phyloP scores from a whole-genome alignment of 805 yeast species.

The Cyberlindnera americana region DNA sequence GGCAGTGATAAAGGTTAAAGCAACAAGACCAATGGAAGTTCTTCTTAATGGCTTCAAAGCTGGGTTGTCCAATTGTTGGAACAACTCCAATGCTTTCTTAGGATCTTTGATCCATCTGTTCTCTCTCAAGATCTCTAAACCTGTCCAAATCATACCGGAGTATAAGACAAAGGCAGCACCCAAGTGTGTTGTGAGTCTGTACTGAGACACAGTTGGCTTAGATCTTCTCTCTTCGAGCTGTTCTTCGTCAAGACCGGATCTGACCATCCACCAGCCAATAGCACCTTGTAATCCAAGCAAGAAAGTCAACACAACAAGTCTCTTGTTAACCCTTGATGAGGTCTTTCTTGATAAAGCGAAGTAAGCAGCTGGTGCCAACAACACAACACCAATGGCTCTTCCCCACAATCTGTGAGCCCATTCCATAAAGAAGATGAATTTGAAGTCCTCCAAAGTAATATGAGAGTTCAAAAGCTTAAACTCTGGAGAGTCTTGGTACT shows the following conservation, averaged over 20 bases:
- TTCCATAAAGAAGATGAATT: conserved; percentile 94
- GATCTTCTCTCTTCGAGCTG: conserved; percentile 75
- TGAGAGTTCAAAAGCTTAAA: conserved; percentile 85
- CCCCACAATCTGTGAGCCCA: conserved; percentile 96
- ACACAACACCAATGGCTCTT: conserved; percentile 79
- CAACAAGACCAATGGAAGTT: conserved; percentile 53
- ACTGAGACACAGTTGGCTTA: conserved; percentile 97
- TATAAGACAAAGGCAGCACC: conserved; percentile 90
- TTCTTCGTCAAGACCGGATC: conserved; percentile 84
- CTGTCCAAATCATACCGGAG: conserved; percentile 87
- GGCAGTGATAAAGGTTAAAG: conserved; percentile 80
- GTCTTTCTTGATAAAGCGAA: conserved; percentile 67
- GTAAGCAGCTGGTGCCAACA: conserved; percentile 81
- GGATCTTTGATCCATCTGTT: conserved; percentile 67
- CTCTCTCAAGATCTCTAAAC: conserved; percentile 77
- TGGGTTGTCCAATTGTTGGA: conserved; percentile 61
- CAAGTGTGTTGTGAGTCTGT: conserved; percentile 87
- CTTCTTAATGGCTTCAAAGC: conserved; percentile 54
- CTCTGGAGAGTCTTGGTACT: conserved; percentile 86
- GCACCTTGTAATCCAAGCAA: conserved; percentile 91
- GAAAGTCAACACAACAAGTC: conserved; percentile 68
- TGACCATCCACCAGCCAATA: conserved; percentile 99
- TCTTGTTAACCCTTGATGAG: conserved; percentile 60
- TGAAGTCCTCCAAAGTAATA: conserved; percentile 85
- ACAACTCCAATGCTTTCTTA: conserved; percentile 45